phyloP scores from a whole-genome alignment of 2,329 filamentous ascomycete species.

The Achaetomium macrosporum region DNA sequence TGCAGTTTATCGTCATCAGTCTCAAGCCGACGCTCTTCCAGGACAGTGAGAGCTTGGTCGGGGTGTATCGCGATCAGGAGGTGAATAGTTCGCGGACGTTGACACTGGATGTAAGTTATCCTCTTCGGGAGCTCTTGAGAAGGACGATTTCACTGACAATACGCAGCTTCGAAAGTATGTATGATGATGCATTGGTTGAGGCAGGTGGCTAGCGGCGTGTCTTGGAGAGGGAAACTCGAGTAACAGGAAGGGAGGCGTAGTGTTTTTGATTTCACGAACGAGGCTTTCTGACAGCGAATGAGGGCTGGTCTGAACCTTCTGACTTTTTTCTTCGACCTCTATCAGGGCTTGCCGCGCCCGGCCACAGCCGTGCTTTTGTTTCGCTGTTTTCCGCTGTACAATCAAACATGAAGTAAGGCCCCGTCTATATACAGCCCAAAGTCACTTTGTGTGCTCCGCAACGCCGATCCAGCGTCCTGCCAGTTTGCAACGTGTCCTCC shows the following conservation, averaged over 20 bases:
- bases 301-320: neutral
- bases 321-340: neutral
- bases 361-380: neutral
- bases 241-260: neutral
- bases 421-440: neutral
- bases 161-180: slow-evolving; percentile 22
- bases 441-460: neutral
- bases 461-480: neutral
- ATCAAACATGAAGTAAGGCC: neutral
- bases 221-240: too few species aligned
- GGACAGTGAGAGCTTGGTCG: slow-evolving; percentile 90
- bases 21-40: slow-evolving; percentile 95
- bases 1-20: slow-evolving; percentile 98
- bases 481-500: neutral
- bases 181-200: slow-evolving; percentile 7
- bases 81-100: slow-evolving; percentile 88
- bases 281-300: neutral
- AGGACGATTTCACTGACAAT: slow-evolving; percentile 9
- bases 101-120: slow-evolving; percentile 81
- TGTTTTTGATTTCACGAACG: neutral
- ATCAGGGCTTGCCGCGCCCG: neutral
- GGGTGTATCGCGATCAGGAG: slow-evolving; percentile 90
- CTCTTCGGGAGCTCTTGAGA: neutral
- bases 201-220: neutral
- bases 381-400: neutral